These are phyloP conservation scores for Rhizopus arrhizus DNA, from an alignment of 371 early-diverging fungal species.

Conservation along the genomic window DNA sequence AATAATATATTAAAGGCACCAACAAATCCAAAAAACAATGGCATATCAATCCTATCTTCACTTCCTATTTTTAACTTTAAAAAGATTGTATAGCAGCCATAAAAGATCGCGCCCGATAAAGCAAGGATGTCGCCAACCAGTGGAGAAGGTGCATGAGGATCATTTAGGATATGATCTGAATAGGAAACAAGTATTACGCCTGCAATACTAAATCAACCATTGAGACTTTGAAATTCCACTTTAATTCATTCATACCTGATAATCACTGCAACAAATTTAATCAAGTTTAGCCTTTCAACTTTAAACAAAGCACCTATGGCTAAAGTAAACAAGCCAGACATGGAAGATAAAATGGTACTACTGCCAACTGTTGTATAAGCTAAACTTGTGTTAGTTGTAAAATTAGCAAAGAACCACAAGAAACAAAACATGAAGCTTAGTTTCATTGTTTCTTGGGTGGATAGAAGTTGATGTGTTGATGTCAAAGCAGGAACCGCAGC, in stretches of 20 bases:
- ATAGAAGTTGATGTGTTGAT: slow-evolving; percentile 27
- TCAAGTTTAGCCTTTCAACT: slow-evolving; percentile 60
- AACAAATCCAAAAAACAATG: slow-evolving; percentile 80
- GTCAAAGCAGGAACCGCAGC: slow-evolving; percentile 10
- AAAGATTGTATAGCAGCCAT: slow-evolving; percentile 74
- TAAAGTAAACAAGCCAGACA: slow-evolving; percentile 78
- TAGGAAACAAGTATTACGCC: slow-evolving; percentile 58
- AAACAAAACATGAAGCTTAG: slow-evolving; percentile 77
- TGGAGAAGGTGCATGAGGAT: slow-evolving; percentile 12
- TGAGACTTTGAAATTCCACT: neutral
- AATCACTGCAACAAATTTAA: slow-evolving; percentile 60
- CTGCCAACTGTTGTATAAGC: slow-evolving; percentile 83
- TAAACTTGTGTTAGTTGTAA: slow-evolving; percentile 74
- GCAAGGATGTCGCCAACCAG: slow-evolving; percentile 73
- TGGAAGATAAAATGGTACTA: slow-evolving; percentile 77
- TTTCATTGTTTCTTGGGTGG: slow-evolving; percentile 60
- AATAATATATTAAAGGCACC: slow-evolving; percentile 70
- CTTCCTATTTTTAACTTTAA: slow-evolving; percentile 70
- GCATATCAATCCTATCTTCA: slow-evolving; percentile 69
- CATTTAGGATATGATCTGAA: slow-evolving; percentile 27
- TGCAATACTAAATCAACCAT: slow-evolving; percentile 39
- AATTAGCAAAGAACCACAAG: slow-evolving; percentile 82
- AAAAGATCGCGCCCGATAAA: slow-evolving; percentile 70
- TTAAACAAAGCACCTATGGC: slow-evolving; percentile 62
- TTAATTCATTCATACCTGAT: slow-evolving; percentile 33